phyloP scores from a whole-genome alignment of 192 early-diverging fungal genomes.

The Umbelopsis isabellina region DNA sequence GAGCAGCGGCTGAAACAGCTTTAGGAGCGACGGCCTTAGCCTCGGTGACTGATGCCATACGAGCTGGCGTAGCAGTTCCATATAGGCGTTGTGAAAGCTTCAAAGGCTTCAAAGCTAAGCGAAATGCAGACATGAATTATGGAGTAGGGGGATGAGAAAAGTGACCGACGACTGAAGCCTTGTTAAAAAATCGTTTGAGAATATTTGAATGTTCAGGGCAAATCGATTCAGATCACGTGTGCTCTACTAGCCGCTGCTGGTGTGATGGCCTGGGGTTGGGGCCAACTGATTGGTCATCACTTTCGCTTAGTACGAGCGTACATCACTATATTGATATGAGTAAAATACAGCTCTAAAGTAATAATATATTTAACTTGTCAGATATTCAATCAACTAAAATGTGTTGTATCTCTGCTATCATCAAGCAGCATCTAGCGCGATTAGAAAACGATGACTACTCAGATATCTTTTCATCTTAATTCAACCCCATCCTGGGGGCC shows the following conservation, averaged over 20 bases:
- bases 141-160: neutral
- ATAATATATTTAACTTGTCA: no score
- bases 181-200: neutral
- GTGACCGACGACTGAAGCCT: neutral
- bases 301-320: no score
- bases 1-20: constrained; percentile 49
- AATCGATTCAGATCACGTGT: constrained; percentile 2
- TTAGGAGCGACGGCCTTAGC: constrained; percentile 38
- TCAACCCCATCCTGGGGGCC: constrained; percentile 9
- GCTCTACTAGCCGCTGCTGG: neutral
- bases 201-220: neutral
- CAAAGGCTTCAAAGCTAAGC: constrained; percentile 40
- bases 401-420: no score
- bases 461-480: no score
- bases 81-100: constrained; percentile 40
- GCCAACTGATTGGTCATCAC: constrained; percentile 7
- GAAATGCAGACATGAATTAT: constrained; percentile 36
- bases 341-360: no score
- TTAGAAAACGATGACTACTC: no score
- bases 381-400: no score
- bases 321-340: no score
- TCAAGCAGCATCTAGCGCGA: no score
- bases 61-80: constrained; percentile 45
- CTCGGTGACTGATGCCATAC: constrained; percentile 49
- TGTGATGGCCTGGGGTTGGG: constrained; percentile 9